phyloP scores from a whole-genome alignment of 2,329 filamentous ascomycete genomes.

The Ceratocystiopsis brevicomis region DNA sequence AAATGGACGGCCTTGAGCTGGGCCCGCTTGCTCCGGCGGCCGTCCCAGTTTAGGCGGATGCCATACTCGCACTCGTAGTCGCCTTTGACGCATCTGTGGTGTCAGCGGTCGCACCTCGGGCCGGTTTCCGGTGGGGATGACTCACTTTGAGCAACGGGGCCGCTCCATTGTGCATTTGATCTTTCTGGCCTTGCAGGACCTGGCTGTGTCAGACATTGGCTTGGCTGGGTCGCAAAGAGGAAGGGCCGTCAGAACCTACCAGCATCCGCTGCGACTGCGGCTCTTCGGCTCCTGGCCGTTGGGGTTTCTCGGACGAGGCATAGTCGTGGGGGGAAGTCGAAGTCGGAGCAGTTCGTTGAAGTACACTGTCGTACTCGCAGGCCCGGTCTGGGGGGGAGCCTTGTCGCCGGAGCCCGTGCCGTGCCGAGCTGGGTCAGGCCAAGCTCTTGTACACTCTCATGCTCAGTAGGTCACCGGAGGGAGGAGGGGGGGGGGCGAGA shows the following conservation, averaged over 20 bases:
- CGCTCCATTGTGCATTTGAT: constrained; percentile 64
- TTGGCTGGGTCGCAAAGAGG: neutral
- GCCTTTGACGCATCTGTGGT: constrained; percentile 41
- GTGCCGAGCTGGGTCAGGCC: too few relatives aligned
- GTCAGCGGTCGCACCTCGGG: neutral
- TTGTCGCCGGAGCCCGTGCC: too few relatives aligned
- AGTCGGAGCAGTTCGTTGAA: neutral
- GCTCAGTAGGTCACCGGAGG: too few relatives aligned
- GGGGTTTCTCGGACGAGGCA: constrained; percentile 49
- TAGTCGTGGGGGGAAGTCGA: constrained; percentile 11
- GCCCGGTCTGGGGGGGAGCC: too few relatives aligned
- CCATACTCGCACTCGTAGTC: constrained; percentile 64
- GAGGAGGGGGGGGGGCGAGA: too few relatives aligned
- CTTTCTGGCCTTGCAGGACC: constrained; percentile 60
- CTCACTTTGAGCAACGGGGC: constrained; percentile 47
- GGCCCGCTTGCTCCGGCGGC: constrained; percentile 41
- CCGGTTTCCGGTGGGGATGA: neutral
- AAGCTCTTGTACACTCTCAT: too few relatives aligned
- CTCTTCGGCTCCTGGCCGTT: constrained; percentile 45
- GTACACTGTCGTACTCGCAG: too few relatives aligned
- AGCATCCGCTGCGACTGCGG: constrained; percentile 49
- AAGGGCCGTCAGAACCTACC: constrained; percentile 24
- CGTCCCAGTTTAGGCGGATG: constrained; percentile 66
- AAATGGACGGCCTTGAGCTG: constrained; percentile 17
- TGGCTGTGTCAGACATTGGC: constrained; percentile 14